Evolutionary conservation across 345 rosid genomes (phyloP).

Genomic region (Aegle marmelos): DNA sequence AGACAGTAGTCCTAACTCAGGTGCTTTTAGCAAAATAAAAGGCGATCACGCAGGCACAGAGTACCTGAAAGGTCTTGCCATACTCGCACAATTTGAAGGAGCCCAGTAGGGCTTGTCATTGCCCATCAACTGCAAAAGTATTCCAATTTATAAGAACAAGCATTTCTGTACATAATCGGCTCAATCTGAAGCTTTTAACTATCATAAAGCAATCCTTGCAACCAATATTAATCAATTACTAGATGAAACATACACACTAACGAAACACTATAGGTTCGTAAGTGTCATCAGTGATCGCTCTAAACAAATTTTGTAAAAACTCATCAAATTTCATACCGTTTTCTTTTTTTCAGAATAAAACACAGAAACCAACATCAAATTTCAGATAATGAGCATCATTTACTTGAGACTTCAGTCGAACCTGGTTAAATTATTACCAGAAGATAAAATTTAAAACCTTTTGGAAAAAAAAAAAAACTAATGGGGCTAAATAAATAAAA

Average conservation of each 20-base stretch:
- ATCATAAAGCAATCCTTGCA: no score
- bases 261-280: not conserved
- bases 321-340: no score
- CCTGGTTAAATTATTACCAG: not conserved
- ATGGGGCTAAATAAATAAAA: no score
- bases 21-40: not conserved
- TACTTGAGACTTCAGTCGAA: not conserved
- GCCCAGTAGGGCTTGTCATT: constrained; percentile 46
- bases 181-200: no score
- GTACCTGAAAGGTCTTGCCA: constrained; percentile 81
- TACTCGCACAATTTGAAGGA: constrained; percentile 40
- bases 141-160: no score
- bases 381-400: not conserved
- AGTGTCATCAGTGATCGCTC: no score
- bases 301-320: no score
- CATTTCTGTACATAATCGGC: no score
- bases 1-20: not conserved
- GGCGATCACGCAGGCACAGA: no score
- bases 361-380: not conserved
- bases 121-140: constrained; percentile 43
- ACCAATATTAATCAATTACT: not conserved
- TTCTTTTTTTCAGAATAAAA: no score
- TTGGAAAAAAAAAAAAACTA: no score
- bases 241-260: not conserved
- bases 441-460: no score